Percentiles rank a stretch among this genome's conserved stretches.
phyloP scores from a whole-genome alignment of 257 asterid genomes.

The Solanum paucissectum region DNA sequence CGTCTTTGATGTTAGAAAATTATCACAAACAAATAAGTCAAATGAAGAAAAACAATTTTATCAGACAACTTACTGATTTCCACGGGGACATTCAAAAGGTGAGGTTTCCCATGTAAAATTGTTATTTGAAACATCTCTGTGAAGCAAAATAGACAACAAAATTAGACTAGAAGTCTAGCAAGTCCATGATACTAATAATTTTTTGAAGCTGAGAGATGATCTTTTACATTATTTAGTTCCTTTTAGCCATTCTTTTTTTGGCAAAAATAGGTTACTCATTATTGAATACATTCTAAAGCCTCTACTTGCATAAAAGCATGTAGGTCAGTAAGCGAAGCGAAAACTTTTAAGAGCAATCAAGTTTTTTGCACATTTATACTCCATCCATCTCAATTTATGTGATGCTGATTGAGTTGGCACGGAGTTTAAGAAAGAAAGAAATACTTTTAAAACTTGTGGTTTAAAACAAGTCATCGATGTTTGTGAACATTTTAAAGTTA shows the following conservation, averaged over 20 bases:
- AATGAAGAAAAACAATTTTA: neutral
- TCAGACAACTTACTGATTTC: constrained; percentile 61
- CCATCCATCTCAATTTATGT: neutral
- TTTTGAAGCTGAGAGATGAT: neutral
- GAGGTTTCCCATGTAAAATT: constrained; percentile 56
- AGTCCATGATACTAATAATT: neutral
- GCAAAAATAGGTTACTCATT: neutral
- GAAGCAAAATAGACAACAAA: constrained; percentile 5
- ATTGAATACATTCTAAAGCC: neutral
- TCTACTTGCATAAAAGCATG: neutral
- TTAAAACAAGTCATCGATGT: neutral
- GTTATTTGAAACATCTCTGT: constrained; percentile 78
- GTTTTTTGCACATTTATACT: neutral
- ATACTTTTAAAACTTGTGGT: neutral
- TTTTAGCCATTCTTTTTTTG: neutral
- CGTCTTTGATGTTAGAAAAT: neutral
- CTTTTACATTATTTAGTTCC: neutral
- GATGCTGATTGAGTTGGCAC: neutral
- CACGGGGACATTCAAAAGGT: constrained; percentile 45
- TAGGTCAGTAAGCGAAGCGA: neutral
- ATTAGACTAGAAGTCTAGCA: neutral
- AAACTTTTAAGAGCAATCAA: neutral
- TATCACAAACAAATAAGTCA: neutral
- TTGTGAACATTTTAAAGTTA: neutral
- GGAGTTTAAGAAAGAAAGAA: neutral